Evolutionary conservation across 129 eudicot species (phyloP).

Genomic region (Dittrichia graveolens): DNA sequence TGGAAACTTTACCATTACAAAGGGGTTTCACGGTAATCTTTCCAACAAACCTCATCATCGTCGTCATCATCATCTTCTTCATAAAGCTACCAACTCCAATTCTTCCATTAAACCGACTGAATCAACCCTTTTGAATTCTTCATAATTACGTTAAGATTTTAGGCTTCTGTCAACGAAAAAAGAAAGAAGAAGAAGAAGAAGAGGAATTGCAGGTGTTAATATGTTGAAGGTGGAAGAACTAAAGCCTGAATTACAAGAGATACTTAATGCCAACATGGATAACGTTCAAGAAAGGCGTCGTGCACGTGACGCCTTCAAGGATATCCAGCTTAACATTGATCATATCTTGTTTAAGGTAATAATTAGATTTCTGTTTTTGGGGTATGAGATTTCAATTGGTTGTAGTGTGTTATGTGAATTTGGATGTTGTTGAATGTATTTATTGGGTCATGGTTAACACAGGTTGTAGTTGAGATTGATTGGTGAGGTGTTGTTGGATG

Average conservation of each 20-base stretch:
- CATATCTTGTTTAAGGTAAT: slow-evolving; percentile 85
- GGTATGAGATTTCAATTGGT: slow-evolving; percentile 1
- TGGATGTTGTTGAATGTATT: slow-evolving; percentile 12
- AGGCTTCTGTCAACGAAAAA: slow-evolving; percentile 15
- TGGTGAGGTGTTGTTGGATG: slow-evolving; percentile 27
- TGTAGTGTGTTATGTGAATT: background rate
- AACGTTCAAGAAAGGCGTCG: slow-evolving; percentile 72
- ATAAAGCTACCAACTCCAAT: slow-evolving; percentile 13
- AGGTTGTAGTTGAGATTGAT: slow-evolving; percentile 19
- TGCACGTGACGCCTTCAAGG: slow-evolving; percentile 96
- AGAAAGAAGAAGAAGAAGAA: slow-evolving; percentile 14
- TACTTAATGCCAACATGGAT: slow-evolving; percentile 78
- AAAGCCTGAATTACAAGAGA: slow-evolving; percentile 47
- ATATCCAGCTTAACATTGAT: slow-evolving; percentile 83
- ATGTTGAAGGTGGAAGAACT: slow-evolving; percentile 37
- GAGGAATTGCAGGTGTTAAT: slow-evolving; percentile 18
- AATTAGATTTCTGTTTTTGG: background rate
- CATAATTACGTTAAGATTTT: slow-evolving; percentile 17
- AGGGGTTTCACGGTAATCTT: slow-evolving; percentile 16
- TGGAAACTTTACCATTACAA: slow-evolving; percentile 25
- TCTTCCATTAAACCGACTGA: slow-evolving; percentile 9
- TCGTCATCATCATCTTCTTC: background rate
- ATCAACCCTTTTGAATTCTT: slow-evolving; percentile 5
- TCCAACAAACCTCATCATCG: slow-evolving; percentile 31
- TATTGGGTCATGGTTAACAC: slow-evolving; percentile 12